Base-by-base conservation (phyloP, 2,329 filamentous ascomycete species). In the Pseudocercospora crystallina region DNA sequence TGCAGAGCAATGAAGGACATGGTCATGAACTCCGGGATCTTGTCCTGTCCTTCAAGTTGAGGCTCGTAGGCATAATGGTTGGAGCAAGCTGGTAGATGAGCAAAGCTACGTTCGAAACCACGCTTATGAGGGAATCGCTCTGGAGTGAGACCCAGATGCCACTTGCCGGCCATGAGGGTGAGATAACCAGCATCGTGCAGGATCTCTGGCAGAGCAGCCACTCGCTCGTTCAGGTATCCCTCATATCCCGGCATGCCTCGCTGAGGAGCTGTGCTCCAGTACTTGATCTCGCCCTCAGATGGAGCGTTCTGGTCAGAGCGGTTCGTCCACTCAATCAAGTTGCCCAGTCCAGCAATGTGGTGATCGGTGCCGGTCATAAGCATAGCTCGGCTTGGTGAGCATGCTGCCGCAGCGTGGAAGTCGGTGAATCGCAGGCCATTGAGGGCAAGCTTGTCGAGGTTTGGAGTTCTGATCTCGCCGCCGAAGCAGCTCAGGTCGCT, bases 301-400 rank as follows among this genome's bases (percentile, higher is more conserved):
- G 77, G 76, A 4, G 75, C 77, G 59, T 79, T 79, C 54, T 80
- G 77, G 8, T 75, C 76, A 15, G 71, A 75, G 56, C 77, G 73
- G 58, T 80, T 79, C 36, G 76, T 79, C 76, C 79, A 82, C 67
- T 82, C 79, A 56, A 79, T 75, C 48, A 84, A 65, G 51, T 82
- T 81, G 2, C 81, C 82, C 2, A 85, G 71, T 1, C 82, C 78
- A 8, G 77, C 77, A 49, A 80, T 80, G 61, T 80, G 81, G 59
- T 84, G 76, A 60, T 84, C 81, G 0, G 82, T 85, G 3, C 82
- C 82, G 0, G 81, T 84, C 75, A 85, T 80, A 58, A 86, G 76
- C 83, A 86, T 86, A 13, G 82, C 80, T 33, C 82, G 73, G 2
- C 81, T 82, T 1, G 83, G 83, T 43, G 81, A 85, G 67, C 82